Conservation (phyloP, 257 asterid species). For the Thymus mandschuricus region DNA sequence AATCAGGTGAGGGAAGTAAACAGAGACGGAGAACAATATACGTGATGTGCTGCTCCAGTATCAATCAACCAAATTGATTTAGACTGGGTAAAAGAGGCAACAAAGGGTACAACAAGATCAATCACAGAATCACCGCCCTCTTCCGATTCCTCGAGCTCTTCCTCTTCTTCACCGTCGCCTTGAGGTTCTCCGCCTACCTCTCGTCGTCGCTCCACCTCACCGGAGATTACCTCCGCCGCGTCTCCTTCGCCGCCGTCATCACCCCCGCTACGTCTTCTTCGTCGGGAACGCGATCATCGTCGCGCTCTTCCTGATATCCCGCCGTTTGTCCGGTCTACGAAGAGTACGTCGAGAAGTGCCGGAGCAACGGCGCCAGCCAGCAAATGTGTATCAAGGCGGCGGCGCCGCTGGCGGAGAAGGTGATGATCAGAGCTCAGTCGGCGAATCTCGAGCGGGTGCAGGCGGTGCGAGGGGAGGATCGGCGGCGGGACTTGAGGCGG, state of each 20-base stretch:
- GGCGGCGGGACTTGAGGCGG: constrained; percentile 45
- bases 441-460: constrained; percentile 35
- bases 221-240: constrained; percentile 46
- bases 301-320: constrained; percentile 57
- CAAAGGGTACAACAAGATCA: neutral
- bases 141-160: constrained; percentile 44
- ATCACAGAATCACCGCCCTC: constrained; percentile 35
- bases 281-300: constrained; percentile 70
- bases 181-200: constrained; percentile 44
- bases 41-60: no score
- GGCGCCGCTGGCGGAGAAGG: constrained; percentile 16
- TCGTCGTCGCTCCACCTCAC: constrained; percentile 40
- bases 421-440: constrained; percentile 47
- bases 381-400: constrained; percentile 9
- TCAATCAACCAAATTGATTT: no score
- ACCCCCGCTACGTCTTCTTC: constrained; percentile 63
- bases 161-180: constrained; percentile 40
- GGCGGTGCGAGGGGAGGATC: constrained; percentile 27
- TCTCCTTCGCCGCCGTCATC: constrained; percentile 38
- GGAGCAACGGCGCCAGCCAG: constrained; percentile 22
- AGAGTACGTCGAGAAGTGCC: constrained; percentile 53
- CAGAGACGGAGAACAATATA: no score
- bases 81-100: no score
- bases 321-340: constrained; percentile 51
- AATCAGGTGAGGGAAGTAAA: no score